Evolutionary conservation across 148 eudicot genomes (phyloP), one percentile per base, ranked within the genome.

Genomic region (Polygonum maritimum): DNA sequence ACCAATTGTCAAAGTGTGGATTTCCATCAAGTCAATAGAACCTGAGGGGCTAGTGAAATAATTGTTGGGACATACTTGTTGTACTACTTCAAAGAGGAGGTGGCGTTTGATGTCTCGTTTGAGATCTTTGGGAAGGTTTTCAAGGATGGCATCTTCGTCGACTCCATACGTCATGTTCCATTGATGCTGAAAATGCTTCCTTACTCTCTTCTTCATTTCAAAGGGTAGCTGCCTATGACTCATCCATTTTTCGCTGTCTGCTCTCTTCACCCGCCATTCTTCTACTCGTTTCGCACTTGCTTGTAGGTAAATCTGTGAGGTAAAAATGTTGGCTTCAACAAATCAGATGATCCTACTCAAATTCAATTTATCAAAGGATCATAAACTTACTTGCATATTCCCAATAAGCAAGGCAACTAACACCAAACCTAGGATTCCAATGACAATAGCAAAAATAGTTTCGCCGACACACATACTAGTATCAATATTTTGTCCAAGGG

Each of bases 201-300:
- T 82, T 33, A 87, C 93, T 7, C 82, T 74, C 52, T 85, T 84
- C 86, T 71, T 84, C 52, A 91, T 63, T 13, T 86, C 89, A 0
- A 80, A 81, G 16, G 96, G 96, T 7, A 91, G 87, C 49, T 87
- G 89, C 72, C 93, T 72, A 67, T 88, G 90, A 75, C 79, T 87
- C 96, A 91, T 89, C 96, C 96, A 91, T 57, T 89, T 83, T 69
- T 91, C 93, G 5, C 82, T 86, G 63, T 89, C 96, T 6, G 80
- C 85, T 79, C 85, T 82, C 84, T 70, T 81, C 75, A 91, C 80
- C 71, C 96, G 88, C 93, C 91, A 86, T 44, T 91, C 93, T 77
- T 91, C 92, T 72, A 91, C 70, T 33, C 88, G 77, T n/a, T 80
- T 79, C 13, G 91, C 84, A 7, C 85, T 80, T 10, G 93, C 86